Percentiles rank a stretch among this genome's conserved stretches.
These are phyloP conservation scores for Neonectria hederae DNA, from an alignment of 2,329 filamentous ascomycete genomes.

Conservation along the genomic window DNA sequence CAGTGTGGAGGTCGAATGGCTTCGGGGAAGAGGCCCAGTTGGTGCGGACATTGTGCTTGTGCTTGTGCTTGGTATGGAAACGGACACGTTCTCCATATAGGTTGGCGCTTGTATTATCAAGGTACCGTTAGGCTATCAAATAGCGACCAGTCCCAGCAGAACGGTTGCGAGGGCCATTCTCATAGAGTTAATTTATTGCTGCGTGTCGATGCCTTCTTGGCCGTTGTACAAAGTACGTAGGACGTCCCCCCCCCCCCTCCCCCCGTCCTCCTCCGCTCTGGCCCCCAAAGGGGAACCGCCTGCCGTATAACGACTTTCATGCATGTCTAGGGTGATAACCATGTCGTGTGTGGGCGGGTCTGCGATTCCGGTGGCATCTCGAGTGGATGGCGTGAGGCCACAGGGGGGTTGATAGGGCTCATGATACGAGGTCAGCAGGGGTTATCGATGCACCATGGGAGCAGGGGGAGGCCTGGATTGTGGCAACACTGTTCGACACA, in stretches of 20 bases:
- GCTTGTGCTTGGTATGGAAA: neutral
- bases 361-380: neutral
- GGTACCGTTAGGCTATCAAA: neutral
- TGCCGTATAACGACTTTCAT: neutral
- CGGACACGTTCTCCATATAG: neutral
- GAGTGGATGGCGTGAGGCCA: neutral
- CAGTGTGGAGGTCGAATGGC: neutral
- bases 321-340: neutral
- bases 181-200: neutral
- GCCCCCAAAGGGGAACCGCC: neutral
- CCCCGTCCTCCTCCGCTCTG: neutral
- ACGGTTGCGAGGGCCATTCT: neutral
- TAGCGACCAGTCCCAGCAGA: neutral
- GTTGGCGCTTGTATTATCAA: neutral
- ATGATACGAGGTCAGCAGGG: neutral
- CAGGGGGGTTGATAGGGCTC: neutral
- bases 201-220: neutral
- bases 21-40: slow-evolving; percentile 1
- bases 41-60: neutral
- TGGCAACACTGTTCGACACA: neutral
- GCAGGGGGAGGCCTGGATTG: neutral
- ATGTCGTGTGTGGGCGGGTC: neutral
- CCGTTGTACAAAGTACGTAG: neutral
- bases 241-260: neutral
- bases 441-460: neutral